Evolutionary conservation across 441 rosid species (phyloP).

Genomic region (Flueggea neowawraea): DNA sequence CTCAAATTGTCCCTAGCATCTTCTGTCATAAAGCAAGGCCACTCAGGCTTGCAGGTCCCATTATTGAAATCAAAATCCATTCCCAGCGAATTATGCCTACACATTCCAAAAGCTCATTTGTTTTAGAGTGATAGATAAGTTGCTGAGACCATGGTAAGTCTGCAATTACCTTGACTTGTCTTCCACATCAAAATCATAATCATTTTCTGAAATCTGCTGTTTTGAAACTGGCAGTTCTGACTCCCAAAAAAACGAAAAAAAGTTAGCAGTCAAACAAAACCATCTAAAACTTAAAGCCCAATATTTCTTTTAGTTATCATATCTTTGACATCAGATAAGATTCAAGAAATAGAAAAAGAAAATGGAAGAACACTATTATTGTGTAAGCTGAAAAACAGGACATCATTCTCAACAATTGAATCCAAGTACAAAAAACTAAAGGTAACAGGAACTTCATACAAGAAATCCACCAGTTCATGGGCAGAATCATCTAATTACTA

Average conservation of each 20-base stretch:
- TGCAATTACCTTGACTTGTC: background rate
- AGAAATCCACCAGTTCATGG: no score
- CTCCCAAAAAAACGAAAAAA: conserved; percentile 13
- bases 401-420: no score
- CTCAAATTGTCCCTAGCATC: conserved; percentile 49
- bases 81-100: conserved; percentile 23
- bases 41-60: conserved; percentile 26
- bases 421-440: no score
- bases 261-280: conserved; percentile 5
- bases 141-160: background rate
- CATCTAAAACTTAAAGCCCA: background rate
- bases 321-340: background rate
- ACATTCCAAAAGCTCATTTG: background rate
- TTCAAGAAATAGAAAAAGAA: background rate
- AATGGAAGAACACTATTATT: background rate
- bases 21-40: conserved; percentile 35
- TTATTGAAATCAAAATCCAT: conserved; percentile 24
- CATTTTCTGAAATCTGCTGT: conserved; percentile 29
- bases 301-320: background rate
- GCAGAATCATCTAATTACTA: no score
- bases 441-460: no score
- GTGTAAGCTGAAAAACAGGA: no score
- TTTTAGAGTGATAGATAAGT: background rate
- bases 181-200: conserved; percentile 15
- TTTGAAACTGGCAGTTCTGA: conserved; percentile 42